A percentile compares a stretch with the other conserved stretches of the same genome.
Evolutionary conservation across 2,329 filamentous ascomycete genomes (phyloP).

Genomic region (Talaromyces rugulosus): DNA sequence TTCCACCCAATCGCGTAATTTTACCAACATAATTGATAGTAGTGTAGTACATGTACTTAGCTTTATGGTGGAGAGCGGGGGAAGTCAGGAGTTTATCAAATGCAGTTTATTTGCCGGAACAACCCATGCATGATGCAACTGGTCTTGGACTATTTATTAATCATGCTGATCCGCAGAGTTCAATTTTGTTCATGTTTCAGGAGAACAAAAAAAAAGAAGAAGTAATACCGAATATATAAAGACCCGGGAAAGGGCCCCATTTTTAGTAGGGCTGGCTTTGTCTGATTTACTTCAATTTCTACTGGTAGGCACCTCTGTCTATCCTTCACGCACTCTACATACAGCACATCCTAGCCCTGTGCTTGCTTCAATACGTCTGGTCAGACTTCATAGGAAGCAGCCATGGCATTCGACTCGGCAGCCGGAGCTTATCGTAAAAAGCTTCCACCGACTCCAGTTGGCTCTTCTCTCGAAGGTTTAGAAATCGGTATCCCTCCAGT

Average conservation of each 20-base stretch:
- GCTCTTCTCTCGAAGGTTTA: constrained; percentile 33
- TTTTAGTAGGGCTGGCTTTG: background rate
- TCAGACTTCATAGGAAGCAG: background rate
- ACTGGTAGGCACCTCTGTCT: background rate
- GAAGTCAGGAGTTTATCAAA: background rate
- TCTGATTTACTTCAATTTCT: background rate
- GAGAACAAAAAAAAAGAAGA: background rate
- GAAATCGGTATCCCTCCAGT: constrained; percentile 32
- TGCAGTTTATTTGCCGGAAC: background rate
- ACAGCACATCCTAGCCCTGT: background rate
- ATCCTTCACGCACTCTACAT: background rate
- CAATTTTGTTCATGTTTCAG: background rate
- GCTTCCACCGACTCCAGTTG: constrained; percentile 30
- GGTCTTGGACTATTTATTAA: background rate
- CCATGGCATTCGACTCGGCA: background rate
- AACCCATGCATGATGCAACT: background rate
- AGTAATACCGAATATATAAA: background rate
- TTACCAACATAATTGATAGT: background rate
- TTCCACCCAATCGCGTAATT: background rate
- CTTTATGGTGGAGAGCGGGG: background rate
- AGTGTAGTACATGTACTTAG: background rate
- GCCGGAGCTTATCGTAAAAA: constrained; percentile 19
- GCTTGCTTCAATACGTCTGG: background rate
- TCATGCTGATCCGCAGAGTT: background rate
- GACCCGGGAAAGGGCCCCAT: background rate